A percentile compares a stretch with the other conserved stretches of the same genome.
Conservation (phyloP, 148 eudicot species). For the Vaccinium darrowii region DNA sequence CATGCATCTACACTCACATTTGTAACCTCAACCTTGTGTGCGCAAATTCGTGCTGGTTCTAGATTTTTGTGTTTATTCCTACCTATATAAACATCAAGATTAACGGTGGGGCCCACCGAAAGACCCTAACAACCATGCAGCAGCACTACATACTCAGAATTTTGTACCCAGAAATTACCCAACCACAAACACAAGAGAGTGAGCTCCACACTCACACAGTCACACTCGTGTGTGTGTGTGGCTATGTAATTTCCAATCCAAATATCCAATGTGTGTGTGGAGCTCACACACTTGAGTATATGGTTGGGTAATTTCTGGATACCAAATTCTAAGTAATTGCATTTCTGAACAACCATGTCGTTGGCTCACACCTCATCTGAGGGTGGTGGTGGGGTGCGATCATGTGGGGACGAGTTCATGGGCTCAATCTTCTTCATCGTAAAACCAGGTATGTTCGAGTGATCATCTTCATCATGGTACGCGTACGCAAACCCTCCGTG, state of each 20-base stretch:
- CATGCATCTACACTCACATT: neutral
- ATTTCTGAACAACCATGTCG: neutral
- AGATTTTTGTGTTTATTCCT: neutral
- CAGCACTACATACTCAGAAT: no score
- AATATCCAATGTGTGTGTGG: no score
- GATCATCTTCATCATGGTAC: constrained; percentile 34
- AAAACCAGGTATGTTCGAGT: constrained; percentile 9
- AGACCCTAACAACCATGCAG: neutral
- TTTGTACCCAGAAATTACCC: no score
- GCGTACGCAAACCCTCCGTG: constrained; percentile 43
- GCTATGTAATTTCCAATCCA: no score
- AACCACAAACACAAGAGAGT: no score
- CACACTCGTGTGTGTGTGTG: no score
- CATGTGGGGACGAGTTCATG: neutral
- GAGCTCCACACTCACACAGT: no score
- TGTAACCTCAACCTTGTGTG: no score
- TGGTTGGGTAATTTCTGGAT: no score
- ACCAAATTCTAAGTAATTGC: no score
- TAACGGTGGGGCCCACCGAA: neutral
- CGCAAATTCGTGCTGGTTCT: neutral
- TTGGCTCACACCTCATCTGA: neutral
- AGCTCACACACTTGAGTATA: no score
- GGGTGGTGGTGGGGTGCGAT: neutral
- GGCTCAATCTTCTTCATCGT: constrained; percentile 28
- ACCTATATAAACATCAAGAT: no score